These are phyloP conservation scores for Tuctoria greenei DNA, from an alignment of 176 grass and related monocot species.

Conservation along the genomic window DNA sequence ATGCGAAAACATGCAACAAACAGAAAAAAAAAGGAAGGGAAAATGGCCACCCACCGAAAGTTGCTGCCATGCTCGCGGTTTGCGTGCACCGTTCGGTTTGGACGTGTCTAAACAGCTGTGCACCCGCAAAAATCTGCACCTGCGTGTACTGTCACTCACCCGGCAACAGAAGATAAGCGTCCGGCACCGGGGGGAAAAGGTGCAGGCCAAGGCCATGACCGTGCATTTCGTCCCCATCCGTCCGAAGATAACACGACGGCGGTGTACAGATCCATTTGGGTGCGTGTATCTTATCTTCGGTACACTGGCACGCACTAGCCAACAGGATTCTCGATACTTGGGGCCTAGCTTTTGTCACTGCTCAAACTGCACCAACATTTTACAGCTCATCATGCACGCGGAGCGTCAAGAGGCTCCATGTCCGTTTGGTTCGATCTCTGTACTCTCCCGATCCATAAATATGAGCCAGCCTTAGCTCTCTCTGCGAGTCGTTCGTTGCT, in stretches of 20 bases:
- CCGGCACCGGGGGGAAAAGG: not conserved
- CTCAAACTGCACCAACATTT: not conserved
- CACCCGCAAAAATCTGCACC: not conserved
- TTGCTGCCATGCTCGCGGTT: not conserved
- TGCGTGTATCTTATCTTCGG: not conserved
- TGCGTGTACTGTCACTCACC: not conserved
- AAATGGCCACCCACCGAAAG: not conserved
- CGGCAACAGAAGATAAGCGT: not conserved
- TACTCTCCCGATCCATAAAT: no score
- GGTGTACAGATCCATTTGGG: not conserved
- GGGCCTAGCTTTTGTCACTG: not conserved
- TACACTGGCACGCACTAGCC: not conserved
- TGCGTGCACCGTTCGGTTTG: not conserved
- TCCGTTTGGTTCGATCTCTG: no score
- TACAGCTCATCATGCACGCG: not conserved
- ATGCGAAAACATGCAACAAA: not conserved
- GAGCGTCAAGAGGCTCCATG: not conserved
- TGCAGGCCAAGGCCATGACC: no score
- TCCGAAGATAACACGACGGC: not conserved
- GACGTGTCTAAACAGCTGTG: not conserved
- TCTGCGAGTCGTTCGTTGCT: no score
- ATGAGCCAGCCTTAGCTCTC: no score
- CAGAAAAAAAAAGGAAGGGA: not conserved
- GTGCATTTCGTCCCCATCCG: slow-evolving; percentile 1
- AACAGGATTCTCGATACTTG: not conserved